Conservation (phyloP, 345 rosid species). For the Moricandia arvensis region DNA sequence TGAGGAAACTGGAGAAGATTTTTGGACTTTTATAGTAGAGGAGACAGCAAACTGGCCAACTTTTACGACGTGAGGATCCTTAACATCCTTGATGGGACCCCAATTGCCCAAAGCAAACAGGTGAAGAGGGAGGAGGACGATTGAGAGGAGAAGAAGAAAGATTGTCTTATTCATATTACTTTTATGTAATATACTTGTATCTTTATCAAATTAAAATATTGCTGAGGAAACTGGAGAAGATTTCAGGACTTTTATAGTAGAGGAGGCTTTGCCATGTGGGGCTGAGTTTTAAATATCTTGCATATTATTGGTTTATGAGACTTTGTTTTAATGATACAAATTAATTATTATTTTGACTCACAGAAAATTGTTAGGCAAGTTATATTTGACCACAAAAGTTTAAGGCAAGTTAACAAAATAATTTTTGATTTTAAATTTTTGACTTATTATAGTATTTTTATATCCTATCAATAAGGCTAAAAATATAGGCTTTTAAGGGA, state of each 20-base stretch:
- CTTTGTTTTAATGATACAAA: background rate
- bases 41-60: conserved; percentile 49
- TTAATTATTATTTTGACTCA: background rate
- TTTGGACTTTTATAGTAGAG: too few species aligned
- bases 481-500: too few species aligned
- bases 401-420: too few species aligned
- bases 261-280: background rate
- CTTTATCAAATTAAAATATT: background rate
- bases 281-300: background rate
- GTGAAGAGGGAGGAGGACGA: conserved; percentile 7
- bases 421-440: too few species aligned
- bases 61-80: conserved; percentile 40
- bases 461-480: too few species aligned
- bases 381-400: too few species aligned
- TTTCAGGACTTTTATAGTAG: background rate
- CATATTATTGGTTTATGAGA: background rate
- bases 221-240: background rate
- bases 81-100: background rate
- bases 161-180: background rate
- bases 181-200: background rate
- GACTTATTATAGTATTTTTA: too few species aligned
- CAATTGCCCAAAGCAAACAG: conserved; percentile 39
- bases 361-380: too few species aligned
- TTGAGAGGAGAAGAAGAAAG: conserved; percentile 4
- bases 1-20: too few species aligned